A percentile compares a stretch with the other conserved stretches of the same genome.
phyloP scores from a whole-genome alignment of 768 basidiomycete genomes.

The Termitomyces titanicus region DNA sequence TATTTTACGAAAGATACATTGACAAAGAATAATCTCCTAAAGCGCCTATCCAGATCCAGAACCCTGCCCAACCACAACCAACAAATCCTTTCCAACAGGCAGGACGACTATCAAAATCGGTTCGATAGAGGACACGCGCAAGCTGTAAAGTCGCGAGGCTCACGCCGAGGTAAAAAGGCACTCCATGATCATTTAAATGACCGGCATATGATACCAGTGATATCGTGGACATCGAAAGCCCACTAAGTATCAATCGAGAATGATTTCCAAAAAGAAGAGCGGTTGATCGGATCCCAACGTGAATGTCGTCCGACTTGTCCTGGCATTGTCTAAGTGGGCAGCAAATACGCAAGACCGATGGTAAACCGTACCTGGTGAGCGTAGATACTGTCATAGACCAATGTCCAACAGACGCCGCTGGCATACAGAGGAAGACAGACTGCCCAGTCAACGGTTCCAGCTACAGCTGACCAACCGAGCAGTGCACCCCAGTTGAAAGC shows the following conservation, averaged over 20 bases:
- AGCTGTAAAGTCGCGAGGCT: conserved; percentile 74
- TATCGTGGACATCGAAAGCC: conserved; percentile 70
- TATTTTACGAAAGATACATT: conserved; percentile 15
- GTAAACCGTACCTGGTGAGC: conserved; percentile 79
- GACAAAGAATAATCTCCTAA: conserved; percentile 58
- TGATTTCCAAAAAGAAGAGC: conserved; percentile 84
- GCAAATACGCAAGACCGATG: neutral
- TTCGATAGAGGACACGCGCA: conserved; percentile 66
- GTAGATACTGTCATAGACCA: conserved; percentile 97
- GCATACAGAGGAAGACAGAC: conserved; percentile 87
- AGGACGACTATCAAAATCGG: conserved; percentile 68
- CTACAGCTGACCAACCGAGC: conserved; percentile 94
- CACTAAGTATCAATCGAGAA: conserved; percentile 71
- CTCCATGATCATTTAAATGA: conserved; percentile 70
- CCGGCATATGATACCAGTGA: conserved; percentile 78
- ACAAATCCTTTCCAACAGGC: conserved; percentile 93
- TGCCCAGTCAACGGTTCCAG: conserved; percentile 74
- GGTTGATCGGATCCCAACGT: conserved; percentile 88
- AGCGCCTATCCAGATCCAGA: conserved; percentile 84
- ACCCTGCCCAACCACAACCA: conserved; percentile 85
- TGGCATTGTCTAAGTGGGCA: conserved; percentile 25
- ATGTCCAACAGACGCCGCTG: conserved; percentile 88
- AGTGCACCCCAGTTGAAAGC: conserved; percentile 98
- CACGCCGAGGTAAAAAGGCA: conserved; percentile 77
- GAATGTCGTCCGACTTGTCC: conserved; percentile 91